phyloP scores from a whole-genome alignment of 2,329 filamentous ascomycete species.

The Beauveria caledonica region DNA sequence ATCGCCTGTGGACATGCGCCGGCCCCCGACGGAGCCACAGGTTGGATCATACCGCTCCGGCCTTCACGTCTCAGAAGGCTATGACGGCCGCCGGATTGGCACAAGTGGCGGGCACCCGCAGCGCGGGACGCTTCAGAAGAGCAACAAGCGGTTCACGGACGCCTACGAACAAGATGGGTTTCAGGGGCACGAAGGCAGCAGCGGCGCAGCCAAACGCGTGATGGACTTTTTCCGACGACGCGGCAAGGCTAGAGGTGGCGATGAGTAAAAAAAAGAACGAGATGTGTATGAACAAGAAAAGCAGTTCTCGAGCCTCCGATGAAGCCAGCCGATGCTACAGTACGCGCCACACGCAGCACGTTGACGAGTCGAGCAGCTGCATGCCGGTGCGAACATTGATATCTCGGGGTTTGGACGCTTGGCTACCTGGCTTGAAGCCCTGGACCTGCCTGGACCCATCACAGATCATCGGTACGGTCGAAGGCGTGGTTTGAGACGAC shows the following conservation, averaged over 20 bases:
- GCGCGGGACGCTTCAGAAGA: slow-evolving; percentile 66
- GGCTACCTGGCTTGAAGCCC: not conserved
- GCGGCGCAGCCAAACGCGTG: slow-evolving; percentile 78
- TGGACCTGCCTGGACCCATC: no score
- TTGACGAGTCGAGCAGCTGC: not conserved
- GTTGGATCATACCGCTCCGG: slow-evolving; percentile 37
- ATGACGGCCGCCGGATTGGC: slow-evolving; percentile 31
- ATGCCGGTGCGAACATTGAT: no score
- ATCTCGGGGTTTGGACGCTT: not conserved
- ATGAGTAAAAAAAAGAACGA: slow-evolving; percentile 35
- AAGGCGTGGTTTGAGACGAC: not conserved
- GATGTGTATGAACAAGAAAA: not conserved
- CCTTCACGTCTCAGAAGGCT: slow-evolving; percentile 34
- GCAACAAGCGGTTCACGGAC: slow-evolving; percentile 79
- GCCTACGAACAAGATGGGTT: slow-evolving; percentile 71
- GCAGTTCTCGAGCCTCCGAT: not conserved
- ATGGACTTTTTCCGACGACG: slow-evolving; percentile 97
- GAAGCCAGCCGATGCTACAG: not conserved
- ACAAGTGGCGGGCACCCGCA: slow-evolving; percentile 28
- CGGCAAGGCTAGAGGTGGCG: slow-evolving; percentile 62
- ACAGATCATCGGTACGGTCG: not conserved
- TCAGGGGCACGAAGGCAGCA: slow-evolving; percentile 68
- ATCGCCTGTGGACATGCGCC: slow-evolving; percentile 42
- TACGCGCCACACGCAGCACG: not conserved
- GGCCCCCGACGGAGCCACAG: slow-evolving; percentile 30